Base-by-base conservation (phyloP, 768 basidiomycete genomes). In the Rhizopogon salebrosus region DNA sequence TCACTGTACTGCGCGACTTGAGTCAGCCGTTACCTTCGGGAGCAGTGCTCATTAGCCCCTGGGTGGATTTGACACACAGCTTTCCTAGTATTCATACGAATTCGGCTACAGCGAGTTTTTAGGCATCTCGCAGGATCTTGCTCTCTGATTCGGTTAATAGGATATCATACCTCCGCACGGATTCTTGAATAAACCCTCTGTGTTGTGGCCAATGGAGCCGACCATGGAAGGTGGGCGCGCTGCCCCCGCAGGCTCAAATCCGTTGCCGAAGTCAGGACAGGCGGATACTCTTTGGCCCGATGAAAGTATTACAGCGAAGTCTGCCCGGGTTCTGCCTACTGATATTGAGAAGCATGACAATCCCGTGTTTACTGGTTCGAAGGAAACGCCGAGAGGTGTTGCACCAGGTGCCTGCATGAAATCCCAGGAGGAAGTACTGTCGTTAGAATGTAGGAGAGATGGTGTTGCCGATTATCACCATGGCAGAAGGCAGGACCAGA, bases 51-150 rank as follows among this genome's bases (percentile, higher is more conserved):
- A 87, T 92, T 57, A 86, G 83, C 52, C 90, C 90, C 2, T 92
- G 90, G 84, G 81, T 86, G 11, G 89, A 92, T 64, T 71, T 94
- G n/a, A 92, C 89, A 0, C 90, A 92, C 61, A 86, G 82, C 48
- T 90, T 94, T 63, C 86, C 87, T 0, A 85, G 83, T 58, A 81
- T 89, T 36, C 77, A 89, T 71, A 58, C 76, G 40, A 90, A 92
- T 62, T 77, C 76, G 0, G 70, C 70, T 6, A 85, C 85, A 9
- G 88, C 83, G 51, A 41, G 75, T 65, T 22, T 10, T 6, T 38
- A 35, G n/a, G 11, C 24, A 24, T 36, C 0, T 41, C 3, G 8
- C 20, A 22, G 23, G 36, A 23, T 40, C n/a, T 34, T 16, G 7
- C 14, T 46, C 24, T 49, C 46, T 43, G 51, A 23, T 37, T 4